phyloP scores from a whole-genome alignment of 2,329 filamentous ascomycete genomes.

The Coniella vitis region DNA sequence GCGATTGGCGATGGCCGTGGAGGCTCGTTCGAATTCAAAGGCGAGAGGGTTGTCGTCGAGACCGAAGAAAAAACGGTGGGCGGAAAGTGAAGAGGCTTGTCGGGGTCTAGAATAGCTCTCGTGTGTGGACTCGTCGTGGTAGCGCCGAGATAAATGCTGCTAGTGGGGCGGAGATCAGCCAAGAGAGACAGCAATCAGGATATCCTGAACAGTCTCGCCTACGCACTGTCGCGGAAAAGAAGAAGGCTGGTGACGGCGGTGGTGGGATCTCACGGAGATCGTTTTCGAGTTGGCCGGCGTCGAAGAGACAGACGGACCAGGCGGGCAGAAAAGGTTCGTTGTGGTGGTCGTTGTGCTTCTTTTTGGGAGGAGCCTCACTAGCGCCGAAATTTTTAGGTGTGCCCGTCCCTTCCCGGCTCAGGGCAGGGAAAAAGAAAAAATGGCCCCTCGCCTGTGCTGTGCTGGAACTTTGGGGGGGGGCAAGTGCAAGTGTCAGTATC shows the following conservation, averaged over 20 bases:
- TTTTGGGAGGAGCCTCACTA: conserved; percentile 1
- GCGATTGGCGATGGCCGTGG: background rate
- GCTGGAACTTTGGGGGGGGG: background rate
- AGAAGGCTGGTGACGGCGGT: background rate
- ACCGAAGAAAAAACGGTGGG: background rate
- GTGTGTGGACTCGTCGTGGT: background rate
- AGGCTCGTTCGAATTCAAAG: background rate
- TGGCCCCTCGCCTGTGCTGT: background rate
- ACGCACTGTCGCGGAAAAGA: no score
- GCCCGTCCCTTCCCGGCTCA: conserved; percentile 1
- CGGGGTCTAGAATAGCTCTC: background rate
- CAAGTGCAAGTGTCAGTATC: background rate
- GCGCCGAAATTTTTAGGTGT: conserved; percentile 4
- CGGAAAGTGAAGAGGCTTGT: background rate
- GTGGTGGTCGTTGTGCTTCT: conserved; percentile 1
- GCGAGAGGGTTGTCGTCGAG: background rate
- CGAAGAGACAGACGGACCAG: background rate
- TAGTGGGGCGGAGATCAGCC: conserved; percentile 1
- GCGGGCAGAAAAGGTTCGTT: background rate
- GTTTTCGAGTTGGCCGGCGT: no score
- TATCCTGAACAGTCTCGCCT: background rate
- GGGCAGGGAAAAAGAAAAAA: conserved; percentile 2
- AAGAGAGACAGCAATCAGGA: background rate
- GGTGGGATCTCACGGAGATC: background rate
- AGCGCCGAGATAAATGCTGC: background rate